These are phyloP conservation scores for Silene noctiflora DNA, from an alignment of 179 eudicot genomes.

Conservation along the genomic window DNA sequence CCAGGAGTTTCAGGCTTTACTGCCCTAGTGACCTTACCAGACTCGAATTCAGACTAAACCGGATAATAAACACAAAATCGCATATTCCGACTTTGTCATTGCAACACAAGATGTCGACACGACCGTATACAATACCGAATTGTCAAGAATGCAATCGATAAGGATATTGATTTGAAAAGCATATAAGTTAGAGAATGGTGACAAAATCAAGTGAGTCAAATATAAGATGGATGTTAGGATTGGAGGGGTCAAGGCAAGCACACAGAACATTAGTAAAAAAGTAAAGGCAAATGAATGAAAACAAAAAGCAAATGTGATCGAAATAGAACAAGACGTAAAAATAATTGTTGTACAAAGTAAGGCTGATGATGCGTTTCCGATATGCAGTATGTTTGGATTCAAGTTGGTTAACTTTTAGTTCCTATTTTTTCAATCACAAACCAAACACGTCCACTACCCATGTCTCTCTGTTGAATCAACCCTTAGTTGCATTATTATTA, in stretches of 20 bases:
- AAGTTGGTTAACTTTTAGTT: constrained; percentile 18
- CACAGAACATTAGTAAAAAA: neutral
- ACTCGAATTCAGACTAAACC: too few species aligned
- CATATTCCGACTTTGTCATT: too few species aligned
- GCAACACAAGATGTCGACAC: too few species aligned
- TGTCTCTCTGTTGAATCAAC: neutral
- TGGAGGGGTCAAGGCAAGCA: neutral
- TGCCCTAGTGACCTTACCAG: too few species aligned
- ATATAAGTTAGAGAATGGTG: neutral
- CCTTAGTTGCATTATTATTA: neutral
- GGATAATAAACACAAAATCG: too few species aligned
- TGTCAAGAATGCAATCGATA: neutral
- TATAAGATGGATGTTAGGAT: constrained; percentile 14
- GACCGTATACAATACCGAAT: neutral
- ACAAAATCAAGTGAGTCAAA: constrained; percentile 17
- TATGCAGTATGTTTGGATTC: constrained; percentile 5
- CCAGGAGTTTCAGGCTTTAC: too few species aligned
- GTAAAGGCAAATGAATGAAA: constrained; percentile 17
- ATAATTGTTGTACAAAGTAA: constrained; percentile 8
- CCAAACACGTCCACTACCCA: constrained; percentile 17
- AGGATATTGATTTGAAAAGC: constrained; percentile 7
- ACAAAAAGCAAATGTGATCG: constrained; percentile 17
- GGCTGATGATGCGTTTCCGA: neutral
- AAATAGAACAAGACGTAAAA: constrained; percentile 9
- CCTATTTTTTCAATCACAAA: neutral